Percentiles rank a stretch among this genome's conserved stretches.
phyloP scores from a whole-genome alignment of 208 protist species.

The Phytomonas francai region DNA sequence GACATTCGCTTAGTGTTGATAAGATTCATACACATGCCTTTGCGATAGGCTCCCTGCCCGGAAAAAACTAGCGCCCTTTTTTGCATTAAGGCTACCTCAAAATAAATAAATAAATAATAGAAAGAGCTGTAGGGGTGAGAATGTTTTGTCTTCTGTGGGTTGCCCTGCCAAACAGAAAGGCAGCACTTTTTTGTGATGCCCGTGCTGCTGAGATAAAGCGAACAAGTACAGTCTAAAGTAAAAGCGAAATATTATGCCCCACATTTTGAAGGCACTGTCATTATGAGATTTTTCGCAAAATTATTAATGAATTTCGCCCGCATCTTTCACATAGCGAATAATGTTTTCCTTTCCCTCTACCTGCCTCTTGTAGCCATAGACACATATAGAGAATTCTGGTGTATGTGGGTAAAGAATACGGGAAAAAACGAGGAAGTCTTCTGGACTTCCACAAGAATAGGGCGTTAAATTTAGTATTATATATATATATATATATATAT shows the following conservation, averaged over 20 bases:
- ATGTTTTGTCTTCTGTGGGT: neutral
- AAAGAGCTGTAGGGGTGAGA: neutral
- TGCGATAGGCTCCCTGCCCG: constrained; percentile 69
- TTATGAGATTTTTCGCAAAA: constrained; percentile 5
- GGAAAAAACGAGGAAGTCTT: neutral
- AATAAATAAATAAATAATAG: constrained; percentile 12
- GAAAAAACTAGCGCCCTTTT: constrained; percentile 68
- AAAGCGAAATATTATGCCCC: neutral
- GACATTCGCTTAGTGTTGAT: constrained; percentile 27
- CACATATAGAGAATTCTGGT: neutral
- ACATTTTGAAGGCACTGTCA: constrained; percentile 4
- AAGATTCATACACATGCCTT: constrained; percentile 73
- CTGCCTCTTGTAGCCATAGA: neutral
- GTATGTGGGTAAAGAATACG: constrained; percentile 1
- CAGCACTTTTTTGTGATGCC: neutral
- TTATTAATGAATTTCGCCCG: neutral
- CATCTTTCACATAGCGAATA: constrained; percentile 1
- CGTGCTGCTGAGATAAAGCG: neutral
- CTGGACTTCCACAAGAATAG: constrained; percentile 2
- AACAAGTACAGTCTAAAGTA: neutral
- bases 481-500: neutral
- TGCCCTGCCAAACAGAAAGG: neutral
- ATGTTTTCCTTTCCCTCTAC: neutral
- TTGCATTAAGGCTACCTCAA: neutral
- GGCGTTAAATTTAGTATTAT: neutral